These are phyloP conservation scores for Exsudoporus frostii DNA, from an alignment of 768 basidiomycete species.

Conservation along the genomic window DNA sequence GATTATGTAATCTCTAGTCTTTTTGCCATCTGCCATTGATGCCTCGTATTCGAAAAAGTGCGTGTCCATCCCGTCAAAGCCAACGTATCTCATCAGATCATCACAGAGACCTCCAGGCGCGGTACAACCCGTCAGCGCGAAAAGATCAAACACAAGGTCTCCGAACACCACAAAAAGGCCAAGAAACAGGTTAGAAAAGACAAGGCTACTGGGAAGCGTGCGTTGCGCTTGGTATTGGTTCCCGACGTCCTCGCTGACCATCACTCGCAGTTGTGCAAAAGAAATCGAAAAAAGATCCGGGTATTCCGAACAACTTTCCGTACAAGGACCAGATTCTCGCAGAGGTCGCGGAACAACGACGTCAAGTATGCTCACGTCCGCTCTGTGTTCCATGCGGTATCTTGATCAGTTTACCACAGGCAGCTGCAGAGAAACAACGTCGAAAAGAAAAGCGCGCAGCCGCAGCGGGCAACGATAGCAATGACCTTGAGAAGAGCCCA, in stretches of 20 bases:
- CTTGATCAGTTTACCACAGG: slow-evolving; percentile 39
- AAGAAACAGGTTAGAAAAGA: slow-evolving; percentile 69
- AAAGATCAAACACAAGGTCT: slow-evolving; percentile 70
- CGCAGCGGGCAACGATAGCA: slow-evolving; percentile 28
- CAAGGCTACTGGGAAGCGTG: slow-evolving; percentile 86
- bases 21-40: slow-evolving; percentile 21
- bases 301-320: slow-evolving; percentile 90
- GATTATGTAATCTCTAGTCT: slow-evolving; percentile 18
- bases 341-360: slow-evolving; percentile 80
- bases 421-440: slow-evolving; percentile 71
- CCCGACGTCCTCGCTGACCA: background rate
- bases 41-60: slow-evolving; percentile 72
- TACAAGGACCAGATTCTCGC: slow-evolving; percentile 94
- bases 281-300: slow-evolving; percentile 70
- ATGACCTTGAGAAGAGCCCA: slow-evolving; percentile 25
- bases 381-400: background rate
- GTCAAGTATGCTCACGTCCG: slow-evolving; percentile 44
- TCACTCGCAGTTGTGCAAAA: slow-evolving; percentile 37
- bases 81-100: background rate
- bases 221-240: background rate
- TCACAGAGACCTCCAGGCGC: slow-evolving; percentile 80
- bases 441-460: slow-evolving; percentile 60
- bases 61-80: slow-evolving; percentile 9
- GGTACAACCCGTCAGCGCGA: slow-evolving; percentile 68
- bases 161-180: slow-evolving; percentile 74